Base-by-base conservation (phyloP, 2,329 filamentous ascomycete species). In the Lecanicillium sp. region DNA sequence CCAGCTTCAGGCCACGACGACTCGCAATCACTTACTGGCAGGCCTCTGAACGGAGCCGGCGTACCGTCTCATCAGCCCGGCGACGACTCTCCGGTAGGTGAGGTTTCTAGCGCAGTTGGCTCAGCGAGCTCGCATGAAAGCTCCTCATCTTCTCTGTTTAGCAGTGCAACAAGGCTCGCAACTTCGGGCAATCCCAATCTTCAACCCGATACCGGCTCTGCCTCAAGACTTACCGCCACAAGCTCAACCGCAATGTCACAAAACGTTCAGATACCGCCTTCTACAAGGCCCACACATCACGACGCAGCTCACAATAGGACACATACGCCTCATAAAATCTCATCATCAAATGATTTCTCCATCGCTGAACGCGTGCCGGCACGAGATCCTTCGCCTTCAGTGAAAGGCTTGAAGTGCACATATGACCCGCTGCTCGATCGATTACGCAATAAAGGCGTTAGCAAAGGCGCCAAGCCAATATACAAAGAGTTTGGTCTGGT, bases 111-210 rank as follows among this genome's bases (percentile, higher is more conserved):
- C 58, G 80, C 77, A 45, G 72, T 80, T 50, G 81, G 77, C 52
- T 88, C 84, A 36, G 75, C 80, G 41, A 85, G 79, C 62, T 87
- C 83, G 41, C 71, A 80, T 54, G 70, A 74, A 41, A 87, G 80
- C 63, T 76, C 79, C 38, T 72, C 73, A 36, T 86, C 82, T 32
- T 86, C 85, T 39, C 69, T 83, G 48, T 84, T 85, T 62, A 85
- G 55, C 45, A 56, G 64, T 44, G 57, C 65, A 43, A 60, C 57
- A 47, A 59, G 65, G 45, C 55, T 57, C 53, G 59, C 60, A 48
- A 50, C 65, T 47, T 59, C 62, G 48, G 50, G 59, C 42, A 58
- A 66, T 48, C 63, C 65, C 6, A 33, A 33, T 11, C 11, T 25
- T 25, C 22, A 25, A 11, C 22, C 22, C 22, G 22, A 59, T 67